Conservation (phyloP, 768 basidiomycete species). For the Brasilioporus rufonigricans region DNA sequence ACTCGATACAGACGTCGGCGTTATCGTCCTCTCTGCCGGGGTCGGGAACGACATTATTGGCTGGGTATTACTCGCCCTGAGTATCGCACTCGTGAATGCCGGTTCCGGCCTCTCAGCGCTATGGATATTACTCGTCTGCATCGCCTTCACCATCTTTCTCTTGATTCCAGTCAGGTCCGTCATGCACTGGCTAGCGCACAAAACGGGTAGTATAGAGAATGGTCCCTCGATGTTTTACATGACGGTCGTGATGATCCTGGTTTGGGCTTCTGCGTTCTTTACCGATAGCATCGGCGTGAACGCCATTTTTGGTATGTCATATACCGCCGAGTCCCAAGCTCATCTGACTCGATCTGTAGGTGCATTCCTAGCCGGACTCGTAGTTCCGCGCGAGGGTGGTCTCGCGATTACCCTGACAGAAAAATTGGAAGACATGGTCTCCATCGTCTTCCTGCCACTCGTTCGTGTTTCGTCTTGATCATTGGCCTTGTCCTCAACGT, state of each 20-base stretch:
- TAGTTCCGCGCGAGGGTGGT: too few species aligned
- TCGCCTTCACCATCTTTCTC: conserved; percentile 80
- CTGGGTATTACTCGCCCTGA: conserved; percentile 87
- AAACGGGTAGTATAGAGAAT: too few species aligned
- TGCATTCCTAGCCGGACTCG: too few species aligned
- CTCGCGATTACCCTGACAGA: too few species aligned
- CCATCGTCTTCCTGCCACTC: conserved; percentile 85
- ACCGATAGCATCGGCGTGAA: too few species aligned
- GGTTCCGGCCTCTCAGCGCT: conserved; percentile 79
- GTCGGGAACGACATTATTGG: conserved; percentile 87
- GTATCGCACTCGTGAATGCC: conserved; percentile 90
- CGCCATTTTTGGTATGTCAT: too few species aligned
- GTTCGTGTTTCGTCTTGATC: conserved; percentile 37
- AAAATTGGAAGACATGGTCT: too few species aligned
- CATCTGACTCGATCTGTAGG: too few species aligned
- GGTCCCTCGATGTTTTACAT: too few species aligned
- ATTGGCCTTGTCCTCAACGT: not conserved
- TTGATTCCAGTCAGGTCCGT: conserved; percentile 60
- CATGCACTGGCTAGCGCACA: conserved; percentile 70
- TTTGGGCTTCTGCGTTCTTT: too few species aligned
- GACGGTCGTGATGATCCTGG: too few species aligned
- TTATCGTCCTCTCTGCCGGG: conserved; percentile 90
- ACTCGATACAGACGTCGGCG: conserved; percentile 87
- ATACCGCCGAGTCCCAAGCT: too few species aligned
- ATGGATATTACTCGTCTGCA: conserved; percentile 76